These are phyloP conservation scores for Turritis glabra DNA, from an alignment of 345 rosid species.

Conservation along the genomic window DNA sequence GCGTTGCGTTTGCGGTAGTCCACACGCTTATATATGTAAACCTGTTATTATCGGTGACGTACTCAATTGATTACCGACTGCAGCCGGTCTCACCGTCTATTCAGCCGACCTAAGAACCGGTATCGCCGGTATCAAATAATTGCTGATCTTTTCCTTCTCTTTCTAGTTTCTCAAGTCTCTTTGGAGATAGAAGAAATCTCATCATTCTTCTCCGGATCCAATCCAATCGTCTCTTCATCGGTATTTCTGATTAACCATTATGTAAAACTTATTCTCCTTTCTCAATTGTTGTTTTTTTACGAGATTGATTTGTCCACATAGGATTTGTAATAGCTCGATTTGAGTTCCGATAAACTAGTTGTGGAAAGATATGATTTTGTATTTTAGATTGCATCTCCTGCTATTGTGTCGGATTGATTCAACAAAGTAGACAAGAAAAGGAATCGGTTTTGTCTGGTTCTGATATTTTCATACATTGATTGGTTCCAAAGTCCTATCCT, in stretches of 20 bases:
- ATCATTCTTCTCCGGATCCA: constrained; percentile 32
- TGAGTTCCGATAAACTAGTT: constrained; percentile 1
- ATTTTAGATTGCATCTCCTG: not conserved
- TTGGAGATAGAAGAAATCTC: constrained; percentile 25
- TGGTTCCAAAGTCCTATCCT: not conserved
- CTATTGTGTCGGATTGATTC: not conserved
- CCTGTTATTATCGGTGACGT: constrained; percentile 14
- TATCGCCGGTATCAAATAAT: constrained; percentile 39
- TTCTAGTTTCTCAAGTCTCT: constrained; percentile 28
- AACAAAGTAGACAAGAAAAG: not conserved
- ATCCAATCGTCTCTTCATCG: constrained; percentile 11
- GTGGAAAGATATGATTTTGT: not conserved
- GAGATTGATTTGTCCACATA: constrained; percentile 1
- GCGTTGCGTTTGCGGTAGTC: constrained; percentile 23
- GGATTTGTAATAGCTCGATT: constrained; percentile 2
- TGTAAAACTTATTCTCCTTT: not conserved
- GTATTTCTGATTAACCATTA: constrained; percentile 16
- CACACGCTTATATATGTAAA: not conserved
- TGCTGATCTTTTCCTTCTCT: constrained; percentile 17
- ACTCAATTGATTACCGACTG: constrained; percentile 35
- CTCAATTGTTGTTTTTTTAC: not conserved
- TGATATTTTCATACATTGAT: not conserved
- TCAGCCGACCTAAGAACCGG: constrained; percentile 36
- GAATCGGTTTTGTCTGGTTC: constrained; percentile 9
- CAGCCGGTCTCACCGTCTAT: constrained; percentile 44